Evolutionary conservation across 768 basidiomycete genomes (phyloP).

Genomic region (Chalciporus sphaerocephalus): DNA sequence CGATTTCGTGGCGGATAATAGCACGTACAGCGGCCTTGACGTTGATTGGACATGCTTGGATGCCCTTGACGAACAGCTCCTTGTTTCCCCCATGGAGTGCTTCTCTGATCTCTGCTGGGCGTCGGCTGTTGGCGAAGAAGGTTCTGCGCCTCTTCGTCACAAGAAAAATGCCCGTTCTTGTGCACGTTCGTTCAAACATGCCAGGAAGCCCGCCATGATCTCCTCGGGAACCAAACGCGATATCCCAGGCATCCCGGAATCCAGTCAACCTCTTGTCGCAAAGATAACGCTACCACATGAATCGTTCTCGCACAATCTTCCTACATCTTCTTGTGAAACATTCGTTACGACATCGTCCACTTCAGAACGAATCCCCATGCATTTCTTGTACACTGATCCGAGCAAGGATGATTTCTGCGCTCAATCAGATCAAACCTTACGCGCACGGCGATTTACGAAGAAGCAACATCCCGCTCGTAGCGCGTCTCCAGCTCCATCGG

Average conservation of each 20-base stretch:
- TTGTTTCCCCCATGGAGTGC: conserved; percentile 35
- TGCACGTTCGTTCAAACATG: conserved; percentile 16
- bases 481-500: conserved; percentile 4
- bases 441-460: conserved; percentile 3
- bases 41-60: conserved; percentile 36
- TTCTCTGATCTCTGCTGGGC: conserved; percentile 42
- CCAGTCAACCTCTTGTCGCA: conserved; percentile 14
- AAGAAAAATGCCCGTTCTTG: conserved; percentile 1
- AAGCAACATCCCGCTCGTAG: conserved; percentile 12
- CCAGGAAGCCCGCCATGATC: not conserved
- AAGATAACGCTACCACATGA: conserved; percentile 17
- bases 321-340: conserved; percentile 9
- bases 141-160: not conserved
- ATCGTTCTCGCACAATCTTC: conserved; percentile 5
- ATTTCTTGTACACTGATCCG: conserved; percentile 18
- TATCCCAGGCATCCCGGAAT: conserved; percentile 9
- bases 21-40: conserved; percentile 28
- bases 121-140: conserved; percentile 31
- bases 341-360: conserved; percentile 6
- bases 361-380: conserved; percentile 9
- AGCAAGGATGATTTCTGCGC: conserved; percentile 15
- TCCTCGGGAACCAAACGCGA: not conserved
- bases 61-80: conserved; percentile 38
- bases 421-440: conserved; percentile 3
- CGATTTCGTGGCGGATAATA: conserved; percentile 18